Percentiles rank a stretch among this genome's conserved stretches.
Conservation (phyloP, 176 grass and related monocot genomes). For the Panicum miliaceum region DNA sequence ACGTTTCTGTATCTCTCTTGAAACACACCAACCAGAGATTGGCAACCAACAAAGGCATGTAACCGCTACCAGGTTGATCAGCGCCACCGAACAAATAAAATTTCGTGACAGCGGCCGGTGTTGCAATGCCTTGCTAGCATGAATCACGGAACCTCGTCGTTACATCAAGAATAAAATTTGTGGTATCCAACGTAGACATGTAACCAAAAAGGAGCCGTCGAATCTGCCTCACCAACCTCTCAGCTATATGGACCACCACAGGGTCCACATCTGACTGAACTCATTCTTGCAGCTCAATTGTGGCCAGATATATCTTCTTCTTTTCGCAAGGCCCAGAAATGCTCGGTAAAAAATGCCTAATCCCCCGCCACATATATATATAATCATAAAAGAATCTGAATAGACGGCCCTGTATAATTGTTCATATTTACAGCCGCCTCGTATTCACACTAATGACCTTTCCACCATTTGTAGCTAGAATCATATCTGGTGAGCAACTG, state of each 20-base stretch:
- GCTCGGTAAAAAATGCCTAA: not conserved
- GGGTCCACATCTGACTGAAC: not conserved
- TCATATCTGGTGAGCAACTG: slow-evolving; percentile 22
- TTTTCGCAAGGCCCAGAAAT: not conserved
- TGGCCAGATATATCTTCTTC: not conserved
- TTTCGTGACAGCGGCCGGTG: not conserved
- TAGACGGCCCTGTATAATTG: not conserved
- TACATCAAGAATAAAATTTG: slow-evolving; percentile 10
- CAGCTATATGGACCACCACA: not conserved
- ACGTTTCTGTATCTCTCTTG: too few species aligned
- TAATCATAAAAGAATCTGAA: not conserved
- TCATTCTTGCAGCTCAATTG: not conserved
- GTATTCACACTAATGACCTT: slow-evolving; percentile 30
- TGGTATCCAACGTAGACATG: not conserved
- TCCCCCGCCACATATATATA: not conserved
- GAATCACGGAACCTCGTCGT: not conserved
- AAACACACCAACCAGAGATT: too few species aligned
- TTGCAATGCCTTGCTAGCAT: not conserved
- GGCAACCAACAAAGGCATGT: too few species aligned
- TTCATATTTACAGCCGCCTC: slow-evolving; percentile 45
- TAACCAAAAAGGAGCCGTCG: not conserved
- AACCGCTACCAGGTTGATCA: not conserved
- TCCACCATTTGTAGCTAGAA: not conserved
- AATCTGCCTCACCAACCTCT: slow-evolving; percentile 18
- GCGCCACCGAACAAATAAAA: not conserved